Base-by-base conservation (phyloP, 1,284 basidiomycete genomes). In the Malassezia arunalokei region DNA sequence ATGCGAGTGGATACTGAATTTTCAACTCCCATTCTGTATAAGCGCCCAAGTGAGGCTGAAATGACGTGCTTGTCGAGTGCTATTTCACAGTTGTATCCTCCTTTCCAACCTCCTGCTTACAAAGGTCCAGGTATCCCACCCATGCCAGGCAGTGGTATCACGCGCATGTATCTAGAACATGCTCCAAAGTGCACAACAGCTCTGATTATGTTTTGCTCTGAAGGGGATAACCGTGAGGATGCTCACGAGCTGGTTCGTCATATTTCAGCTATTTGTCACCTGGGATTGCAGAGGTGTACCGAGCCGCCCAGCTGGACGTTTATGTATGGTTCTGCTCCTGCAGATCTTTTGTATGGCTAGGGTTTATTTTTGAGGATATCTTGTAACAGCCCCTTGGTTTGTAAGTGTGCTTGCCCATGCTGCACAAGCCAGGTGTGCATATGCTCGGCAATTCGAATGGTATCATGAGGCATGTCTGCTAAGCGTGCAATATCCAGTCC, bases 401-500 rank as follows among this genome's bases (percentile, higher is more conserved):
- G 17, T 11, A 49, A 8, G 5, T 47, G 41, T 24, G 41, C 41
- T 5, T 24, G 20, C 5, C 47, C 47, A 27, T 40, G 30, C 24
- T 35, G 15, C 20, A 52, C 43, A 30, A 66, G 57, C 44, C 57
- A 59, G 3, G 28, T 20, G 30, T 65, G 57, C n/a, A 57, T 64
- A 2, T 30, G 40, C n/a, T 73, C 73, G 0, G 86, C 87, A 12
- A 86, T 75, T 2, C 71, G 59, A 43, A 89, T 73, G 0, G 80
- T 83, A 9, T 77, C 68, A 3, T 76, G 61, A 1, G 91, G 92
- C 77, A 96, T 81, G 3, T 87, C 87, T 6, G 88, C 89, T 12
- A 95, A 74, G 49, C 83, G 81, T 5, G 91, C 91, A 14, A 94
- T 87, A 71, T 89, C 87, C 37, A 98, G 76, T 0, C 90, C 92